Conservation (phyloP, 192 early-diverging fungal genomes). For the Entrophospora sp. region DNA sequence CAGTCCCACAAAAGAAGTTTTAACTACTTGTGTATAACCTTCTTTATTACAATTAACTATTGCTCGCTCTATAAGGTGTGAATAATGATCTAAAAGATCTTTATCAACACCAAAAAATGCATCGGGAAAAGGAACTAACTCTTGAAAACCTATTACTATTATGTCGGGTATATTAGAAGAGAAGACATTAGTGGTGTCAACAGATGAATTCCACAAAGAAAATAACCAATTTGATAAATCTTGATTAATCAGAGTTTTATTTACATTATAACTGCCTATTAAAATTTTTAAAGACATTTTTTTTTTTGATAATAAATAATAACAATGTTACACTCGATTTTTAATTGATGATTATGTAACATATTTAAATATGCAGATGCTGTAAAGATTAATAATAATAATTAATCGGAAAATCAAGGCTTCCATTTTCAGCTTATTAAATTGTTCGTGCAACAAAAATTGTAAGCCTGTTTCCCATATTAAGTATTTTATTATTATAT, state of each 20-base stretch:
- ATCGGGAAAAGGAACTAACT: constrained; percentile 28
- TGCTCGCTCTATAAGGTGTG: constrained; percentile 23
- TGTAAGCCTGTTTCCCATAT: too few species aligned
- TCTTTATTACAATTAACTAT: constrained; percentile 24
- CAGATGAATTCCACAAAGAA: constrained; percentile 16
- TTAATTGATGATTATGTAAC: too few species aligned
- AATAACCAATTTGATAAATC: constrained; percentile 33
- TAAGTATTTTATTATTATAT: too few species aligned
- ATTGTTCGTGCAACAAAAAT: too few species aligned
- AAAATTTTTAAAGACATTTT: constrained; percentile 18
- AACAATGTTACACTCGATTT: too few species aligned
- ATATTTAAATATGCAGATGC: too few species aligned
- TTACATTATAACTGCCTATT: constrained; percentile 37
- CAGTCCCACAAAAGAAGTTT: constrained; percentile 24
- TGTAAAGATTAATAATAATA: too few species aligned
- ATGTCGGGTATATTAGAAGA: constrained; percentile 36
- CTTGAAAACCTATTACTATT: constrained; percentile 36
- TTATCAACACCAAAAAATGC: constrained; percentile 27
- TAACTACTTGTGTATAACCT: constrained; percentile 24
- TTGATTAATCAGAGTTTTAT: constrained; percentile 26
- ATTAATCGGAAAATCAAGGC: too few species aligned
- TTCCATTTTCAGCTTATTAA: too few species aligned
- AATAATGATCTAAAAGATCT: constrained; percentile 16
- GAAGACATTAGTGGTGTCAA: not conserved
- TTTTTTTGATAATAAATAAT: too few species aligned